Evolutionary conservation across 495 filamentous ascomycete species (phyloP).

Genomic region (Penicillium paxilli): DNA sequence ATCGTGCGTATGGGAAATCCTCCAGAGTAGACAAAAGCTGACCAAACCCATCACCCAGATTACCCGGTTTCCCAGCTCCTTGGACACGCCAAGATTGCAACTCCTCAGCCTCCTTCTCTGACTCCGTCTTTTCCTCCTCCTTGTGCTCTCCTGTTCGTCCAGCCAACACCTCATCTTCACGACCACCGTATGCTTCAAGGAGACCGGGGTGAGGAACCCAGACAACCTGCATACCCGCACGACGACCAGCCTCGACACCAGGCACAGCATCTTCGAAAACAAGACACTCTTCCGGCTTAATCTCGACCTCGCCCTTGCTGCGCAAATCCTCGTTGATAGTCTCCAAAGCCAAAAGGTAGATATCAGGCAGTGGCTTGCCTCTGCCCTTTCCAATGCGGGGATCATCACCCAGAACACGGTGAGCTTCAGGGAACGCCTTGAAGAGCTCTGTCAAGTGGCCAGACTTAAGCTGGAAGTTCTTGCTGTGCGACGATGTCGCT

Average conservation of each 20-base stretch:
- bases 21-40: conserved; percentile 61
- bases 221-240: conserved; percentile 92
- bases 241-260: conserved; percentile 84
- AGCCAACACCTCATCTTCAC: conserved; percentile 81
- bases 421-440: conserved; percentile 62
- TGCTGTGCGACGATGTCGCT: conserved; percentile 71
- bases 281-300: conserved; percentile 83
- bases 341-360: conserved; percentile 84
- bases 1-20: conserved; percentile 71
- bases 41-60: conserved; percentile 73
- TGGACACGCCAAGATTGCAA: conserved; percentile 45
- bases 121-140: conserved; percentile 49
- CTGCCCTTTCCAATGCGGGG: conserved; percentile 71
- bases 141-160: conserved; percentile 71
- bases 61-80: conserved; percentile 43
- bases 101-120: conserved; percentile 46
- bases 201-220: conserved; percentile 90
- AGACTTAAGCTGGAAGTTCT: conserved; percentile 81
- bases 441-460: conserved; percentile 73
- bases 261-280: conserved; percentile 96
- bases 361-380: conserved; percentile 94
- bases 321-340: conserved; percentile 75
- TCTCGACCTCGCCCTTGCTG: conserved; percentile 59
- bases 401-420: conserved; percentile 85
- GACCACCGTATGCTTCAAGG: conserved; percentile 69